Evolutionary conservation across 768 basidiomycete species (phyloP).

Genomic region (Auriscalpium vulgare): DNA sequence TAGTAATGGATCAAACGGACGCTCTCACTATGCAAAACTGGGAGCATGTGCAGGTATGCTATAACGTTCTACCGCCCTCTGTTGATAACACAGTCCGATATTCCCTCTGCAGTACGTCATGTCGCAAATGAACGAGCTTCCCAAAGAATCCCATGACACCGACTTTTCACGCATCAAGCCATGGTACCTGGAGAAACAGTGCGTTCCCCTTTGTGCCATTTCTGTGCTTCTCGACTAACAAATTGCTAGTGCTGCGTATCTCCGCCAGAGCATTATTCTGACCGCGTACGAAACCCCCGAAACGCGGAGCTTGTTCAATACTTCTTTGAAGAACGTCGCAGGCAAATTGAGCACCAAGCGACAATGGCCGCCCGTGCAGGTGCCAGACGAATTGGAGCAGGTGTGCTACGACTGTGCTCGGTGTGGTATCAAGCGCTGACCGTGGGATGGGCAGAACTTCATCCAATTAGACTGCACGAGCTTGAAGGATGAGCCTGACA

Average conservation of each 20-base stretch:
- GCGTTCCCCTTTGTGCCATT: conserved; percentile 24
- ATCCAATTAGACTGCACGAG: conserved; percentile 63
- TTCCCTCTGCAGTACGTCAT: conserved; percentile 61
- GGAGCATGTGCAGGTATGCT: conserved; percentile 87
- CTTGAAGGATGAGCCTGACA: conserved; percentile 75
- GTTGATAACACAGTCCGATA: background rate
- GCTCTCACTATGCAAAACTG: conserved; percentile 97
- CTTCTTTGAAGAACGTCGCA: conserved; percentile 69
- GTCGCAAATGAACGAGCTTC: conserved; percentile 77
- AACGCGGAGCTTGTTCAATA: conserved; percentile 70
- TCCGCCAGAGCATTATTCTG: conserved; percentile 86
- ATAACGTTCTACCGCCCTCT: background rate
- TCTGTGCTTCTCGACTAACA: background rate
- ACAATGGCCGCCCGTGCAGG: conserved; percentile 63
- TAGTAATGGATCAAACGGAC: conserved; percentile 90
- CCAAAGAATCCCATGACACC: conserved; percentile 86
- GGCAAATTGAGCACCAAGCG: conserved; percentile 73
- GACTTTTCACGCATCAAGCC: conserved; percentile 97
- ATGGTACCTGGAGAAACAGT: conserved; percentile 97
- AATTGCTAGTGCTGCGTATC: conserved; percentile 49
- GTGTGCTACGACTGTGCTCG: conserved; percentile 33
- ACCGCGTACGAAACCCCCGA: conserved; percentile 89
- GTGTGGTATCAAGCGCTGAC: background rate
- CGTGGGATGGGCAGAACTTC: conserved; percentile 44
- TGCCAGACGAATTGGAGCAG: conserved; percentile 81